Percentiles rank a stretch among this genome's conserved stretches.
phyloP scores from a whole-genome alignment of 352 stramenopile genomes.

The Globisporangium mamillatum region DNA sequence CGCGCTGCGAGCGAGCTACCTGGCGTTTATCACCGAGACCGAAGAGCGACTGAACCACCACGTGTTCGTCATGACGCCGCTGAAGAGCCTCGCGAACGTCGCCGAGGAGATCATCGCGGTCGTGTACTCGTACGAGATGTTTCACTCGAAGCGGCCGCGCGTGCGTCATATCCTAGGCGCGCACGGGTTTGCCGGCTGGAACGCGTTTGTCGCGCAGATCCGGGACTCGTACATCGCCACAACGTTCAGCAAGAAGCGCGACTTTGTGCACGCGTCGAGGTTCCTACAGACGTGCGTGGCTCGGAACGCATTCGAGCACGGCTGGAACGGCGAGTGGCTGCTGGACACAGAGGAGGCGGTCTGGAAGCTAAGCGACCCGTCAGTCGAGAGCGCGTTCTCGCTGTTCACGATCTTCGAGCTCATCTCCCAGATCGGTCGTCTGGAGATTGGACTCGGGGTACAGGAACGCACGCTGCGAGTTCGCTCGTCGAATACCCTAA shows the following conservation, averaged over 20 bases:
- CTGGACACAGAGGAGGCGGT: constrained; percentile 42
- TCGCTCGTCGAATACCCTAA: constrained; percentile 29
- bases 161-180: constrained; percentile 51
- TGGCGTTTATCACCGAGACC: constrained; percentile 38
- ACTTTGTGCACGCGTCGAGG: background rate
- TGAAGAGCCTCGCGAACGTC: constrained; percentile 40
- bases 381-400: constrained; percentile 24
- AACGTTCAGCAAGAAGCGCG: background rate
- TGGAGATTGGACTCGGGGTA: constrained; percentile 43
- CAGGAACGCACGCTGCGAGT: constrained; percentile 35
- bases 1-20: constrained; percentile 39
- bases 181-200: constrained; percentile 56
- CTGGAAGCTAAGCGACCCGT: constrained; percentile 30
- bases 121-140: constrained; percentile 55
- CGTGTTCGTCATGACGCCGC: constrained; percentile 37
- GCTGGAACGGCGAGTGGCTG: constrained; percentile 53
- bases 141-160: constrained; percentile 35
- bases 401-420: constrained; percentile 42
- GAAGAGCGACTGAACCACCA: constrained; percentile 45
- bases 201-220: constrained; percentile 57
- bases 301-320: constrained; percentile 34
- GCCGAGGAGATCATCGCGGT: constrained; percentile 63
- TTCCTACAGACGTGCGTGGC: constrained; percentile 10
- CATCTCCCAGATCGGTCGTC: constrained; percentile 42
- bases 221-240: constrained; percentile 53